These are phyloP conservation scores for Microthlaspi erraticum DNA, from an alignment of 345 rosid genomes.

Conservation along the genomic window DNA sequence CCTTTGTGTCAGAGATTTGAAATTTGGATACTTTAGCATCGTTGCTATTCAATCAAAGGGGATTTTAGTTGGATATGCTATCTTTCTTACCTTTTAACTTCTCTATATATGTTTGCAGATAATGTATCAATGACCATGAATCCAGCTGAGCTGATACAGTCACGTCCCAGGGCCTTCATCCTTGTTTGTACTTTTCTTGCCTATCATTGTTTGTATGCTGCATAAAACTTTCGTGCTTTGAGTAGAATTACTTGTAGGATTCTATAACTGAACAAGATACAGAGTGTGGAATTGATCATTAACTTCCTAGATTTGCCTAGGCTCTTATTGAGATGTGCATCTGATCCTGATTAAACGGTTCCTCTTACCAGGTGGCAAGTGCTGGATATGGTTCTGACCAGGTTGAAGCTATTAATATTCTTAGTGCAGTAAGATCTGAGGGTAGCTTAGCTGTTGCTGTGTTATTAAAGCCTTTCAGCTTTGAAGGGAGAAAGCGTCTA, in stretches of 20 bases:
- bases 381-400: constrained; percentile 82
- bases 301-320: neutral
- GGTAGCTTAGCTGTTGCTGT: constrained; percentile 72
- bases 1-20: neutral
- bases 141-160: constrained; percentile 49
- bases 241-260: constrained; percentile 9
- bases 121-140: constrained; percentile 52
- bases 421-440: constrained; percentile 54
- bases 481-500: constrained; percentile 87
- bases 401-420: constrained; percentile 63
- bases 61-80: constrained; percentile 5
- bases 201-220: constrained; percentile 38
- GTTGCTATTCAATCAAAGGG: no score
- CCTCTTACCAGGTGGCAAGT: constrained; percentile 63
- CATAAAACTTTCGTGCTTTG: neutral
- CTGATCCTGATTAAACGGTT: constrained; percentile 31
- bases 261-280: constrained; percentile 13
- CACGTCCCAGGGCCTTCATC: constrained; percentile 75
- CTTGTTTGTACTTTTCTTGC: constrained; percentile 94
- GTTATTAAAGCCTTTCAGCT: constrained; percentile 83
- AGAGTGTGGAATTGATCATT: neutral
- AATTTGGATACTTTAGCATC: neutral
- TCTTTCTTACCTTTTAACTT: constrained; percentile 23
- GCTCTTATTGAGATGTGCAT: constrained; percentile 19
- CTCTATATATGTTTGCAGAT: constrained; percentile 53